phyloP scores from a whole-genome alignment of 2,329 filamentous ascomycete genomes.

The Aspergillus quadricinctus region DNA sequence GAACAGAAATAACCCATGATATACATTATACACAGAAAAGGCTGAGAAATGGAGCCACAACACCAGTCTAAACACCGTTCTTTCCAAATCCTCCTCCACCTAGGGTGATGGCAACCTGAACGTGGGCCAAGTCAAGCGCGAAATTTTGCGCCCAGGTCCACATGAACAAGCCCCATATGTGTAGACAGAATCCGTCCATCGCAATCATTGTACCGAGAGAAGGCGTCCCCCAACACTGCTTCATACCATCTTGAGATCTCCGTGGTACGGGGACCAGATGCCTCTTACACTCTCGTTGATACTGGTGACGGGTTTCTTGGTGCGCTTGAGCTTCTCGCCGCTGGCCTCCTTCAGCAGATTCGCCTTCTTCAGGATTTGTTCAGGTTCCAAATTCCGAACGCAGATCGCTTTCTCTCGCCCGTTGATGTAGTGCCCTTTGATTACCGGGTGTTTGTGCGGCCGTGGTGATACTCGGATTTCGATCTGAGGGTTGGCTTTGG shows the following conservation, averaged over 20 bases:
- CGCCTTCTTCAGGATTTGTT: constrained; percentile 78
- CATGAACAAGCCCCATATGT: constrained; percentile 75
- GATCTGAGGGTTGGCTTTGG: constrained; percentile 75
- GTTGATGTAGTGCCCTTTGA: constrained; percentile 90
- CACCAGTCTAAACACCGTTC: constrained; percentile 27
- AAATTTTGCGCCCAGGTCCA: constrained; percentile 85
- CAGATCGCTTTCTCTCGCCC: constrained; percentile 80
- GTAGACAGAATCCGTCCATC: constrained; percentile 76
- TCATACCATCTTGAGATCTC: constrained; percentile 49
- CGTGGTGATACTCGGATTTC: constrained; percentile 89
- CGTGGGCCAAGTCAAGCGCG: constrained; percentile 83
- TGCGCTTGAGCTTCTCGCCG: constrained; percentile 48
- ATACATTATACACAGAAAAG: constrained; percentile 21
- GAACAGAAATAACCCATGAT: constrained; percentile 24
- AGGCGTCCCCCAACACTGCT: constrained; percentile 41
- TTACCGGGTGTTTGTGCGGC: constrained; percentile 82
- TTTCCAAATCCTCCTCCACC: constrained; percentile 65
- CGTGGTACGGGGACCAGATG: constrained; percentile 62
- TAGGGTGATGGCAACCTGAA: constrained; percentile 85
- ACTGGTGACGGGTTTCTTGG: constrained; percentile 57
- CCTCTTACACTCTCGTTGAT: constrained; percentile 62
- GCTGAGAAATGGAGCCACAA: constrained; percentile 13
- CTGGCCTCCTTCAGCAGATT: constrained; percentile 45
- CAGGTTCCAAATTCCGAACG: constrained; percentile 76
- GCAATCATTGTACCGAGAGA: constrained; percentile 79